Base-by-base conservation (phyloP, 495 filamentous ascomycete species). In the Barbatosphaeria neglecta region DNA sequence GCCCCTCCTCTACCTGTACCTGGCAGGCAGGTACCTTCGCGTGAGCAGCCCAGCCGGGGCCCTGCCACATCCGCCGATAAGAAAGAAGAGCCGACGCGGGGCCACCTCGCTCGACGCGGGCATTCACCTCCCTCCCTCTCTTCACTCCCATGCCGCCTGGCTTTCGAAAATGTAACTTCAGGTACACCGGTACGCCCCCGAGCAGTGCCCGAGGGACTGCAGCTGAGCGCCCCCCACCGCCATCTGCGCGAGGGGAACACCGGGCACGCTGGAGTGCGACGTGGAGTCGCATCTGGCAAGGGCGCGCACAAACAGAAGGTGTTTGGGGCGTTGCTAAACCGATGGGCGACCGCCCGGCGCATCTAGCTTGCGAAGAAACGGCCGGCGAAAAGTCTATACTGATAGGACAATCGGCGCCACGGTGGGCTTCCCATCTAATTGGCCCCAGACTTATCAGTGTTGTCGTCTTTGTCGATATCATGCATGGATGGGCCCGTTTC, bases 81-180 rank as follows among this genome's bases (percentile, higher is more conserved):
- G 39, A 41, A 22, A 41, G 22, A 41, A 41, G 39, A 41, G 39
- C 39, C 39, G 39, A 25, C 39, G 39, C 39, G 39, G 39, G 39
- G 20, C 39, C 39, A 41, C 20, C n/a, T n/a, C n/a, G 39, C 6
- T 15, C 22, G 20, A 22, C 20, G 20, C 39, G 20, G 20, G 20
- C 10, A 9, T 24, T 24, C 18, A 24, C 39, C 39, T 15, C 20
- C 22, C 39, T 10, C 7, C n/a, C 22, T 22, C 13, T 22, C 20
- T n/a, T 24, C 20, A 11, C 18, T 11, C 18, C 18, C 33, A 16
- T 7, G 33, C 4, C 13, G 33, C 13, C 18, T 16, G 6, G 15
- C 27, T n/a, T n/a, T n/a, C n/a, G n/a, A n/a, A 10, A n/a, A 35
- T 35, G 31, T 35, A 35, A 15, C 31, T 35, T n/a, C 4, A n/a